Evolutionary conservation across 1,284 basidiomycete species (phyloP).

Genomic region (Clitocybe nebularis): DNA sequence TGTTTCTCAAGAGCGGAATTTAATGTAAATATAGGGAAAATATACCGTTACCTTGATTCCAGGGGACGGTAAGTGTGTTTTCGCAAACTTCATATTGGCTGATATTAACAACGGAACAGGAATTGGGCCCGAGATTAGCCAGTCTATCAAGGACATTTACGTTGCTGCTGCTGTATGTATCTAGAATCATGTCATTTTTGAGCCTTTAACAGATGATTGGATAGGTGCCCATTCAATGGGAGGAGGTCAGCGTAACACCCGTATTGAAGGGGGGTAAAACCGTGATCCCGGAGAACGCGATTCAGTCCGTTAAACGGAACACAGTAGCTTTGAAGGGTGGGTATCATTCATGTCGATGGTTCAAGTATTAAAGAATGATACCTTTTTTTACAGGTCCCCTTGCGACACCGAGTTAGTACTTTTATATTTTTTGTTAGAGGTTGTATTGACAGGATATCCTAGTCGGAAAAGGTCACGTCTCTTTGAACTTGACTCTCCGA

Average conservation of each 20-base stretch:
- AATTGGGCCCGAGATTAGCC: constrained; percentile 98
- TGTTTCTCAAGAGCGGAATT: background rate
- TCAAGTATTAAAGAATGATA: background rate
- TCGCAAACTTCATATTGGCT: constrained; percentile 10
- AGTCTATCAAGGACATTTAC: constrained; percentile 96
- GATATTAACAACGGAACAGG: constrained; percentile 45
- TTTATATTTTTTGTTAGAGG: constrained; percentile 1
- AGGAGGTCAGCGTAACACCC: constrained; percentile 96
- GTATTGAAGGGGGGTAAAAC: constrained; percentile 95
- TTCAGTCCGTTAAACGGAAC: constrained; percentile 93
- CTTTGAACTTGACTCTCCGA: constrained; percentile 94
- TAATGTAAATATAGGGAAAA: constrained; percentile 84
- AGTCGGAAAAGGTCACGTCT: constrained; percentile 99
- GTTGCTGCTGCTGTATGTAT: constrained; percentile 73
- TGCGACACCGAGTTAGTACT: constrained; percentile 80
- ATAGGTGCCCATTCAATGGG: constrained; percentile 96
- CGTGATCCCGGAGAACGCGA: constrained; percentile 91
- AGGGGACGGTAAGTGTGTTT: constrained; percentile 70
- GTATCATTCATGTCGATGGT: constrained; percentile 17
- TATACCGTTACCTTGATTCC: constrained; percentile 92
- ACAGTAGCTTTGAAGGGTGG: constrained; percentile 96
- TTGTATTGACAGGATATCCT: constrained; percentile 13
- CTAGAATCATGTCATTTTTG: no score
- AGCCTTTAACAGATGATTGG: no score
- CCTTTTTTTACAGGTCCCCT: constrained; percentile 64